These are phyloP conservation scores for Schizothecium vesticola DNA, from an alignment of 495 filamentous ascomycete genomes.

Conservation along the genomic window DNA sequence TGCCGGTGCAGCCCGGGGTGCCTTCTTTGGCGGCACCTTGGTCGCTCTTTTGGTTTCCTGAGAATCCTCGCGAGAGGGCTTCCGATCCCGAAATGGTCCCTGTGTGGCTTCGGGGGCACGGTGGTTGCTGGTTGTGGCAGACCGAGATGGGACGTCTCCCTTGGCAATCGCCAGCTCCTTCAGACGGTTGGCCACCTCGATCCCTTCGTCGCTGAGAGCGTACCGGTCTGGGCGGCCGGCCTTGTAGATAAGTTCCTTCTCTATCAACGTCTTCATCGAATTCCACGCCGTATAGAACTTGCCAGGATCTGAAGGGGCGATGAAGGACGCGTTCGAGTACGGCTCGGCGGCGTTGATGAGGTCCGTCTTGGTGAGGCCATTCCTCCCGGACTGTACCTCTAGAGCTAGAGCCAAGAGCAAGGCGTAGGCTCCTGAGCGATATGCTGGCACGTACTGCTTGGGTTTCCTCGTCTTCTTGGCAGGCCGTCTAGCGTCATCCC, in stretches of 20 bases:
- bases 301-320: slow-evolving; percentile 57
- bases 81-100: background rate
- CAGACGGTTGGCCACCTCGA: slow-evolving; percentile 69
- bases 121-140: background rate
- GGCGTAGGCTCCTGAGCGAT: slow-evolving; percentile 71
- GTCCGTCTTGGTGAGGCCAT: slow-evolving; percentile 61
- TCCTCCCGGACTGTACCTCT: slow-evolving; percentile 48
- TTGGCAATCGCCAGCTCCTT: slow-evolving; percentile 30
- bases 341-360: slow-evolving; percentile 66
- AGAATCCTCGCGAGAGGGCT: background rate
- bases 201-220: slow-evolving; percentile 69
- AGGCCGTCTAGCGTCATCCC: slow-evolving; percentile 34
- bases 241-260: slow-evolving; percentile 72
- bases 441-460: slow-evolving; percentile 65
- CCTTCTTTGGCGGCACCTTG: background rate
- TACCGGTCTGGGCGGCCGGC: slow-evolving; percentile 67
- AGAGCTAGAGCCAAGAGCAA: slow-evolving; percentile 63
- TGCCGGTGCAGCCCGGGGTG: background rate
- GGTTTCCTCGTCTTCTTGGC: slow-evolving; percentile 59
- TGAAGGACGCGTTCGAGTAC: slow-evolving; percentile 71
- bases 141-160: background rate
- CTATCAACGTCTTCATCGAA: slow-evolving; percentile 71
- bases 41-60: background rate
- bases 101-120: background rate
- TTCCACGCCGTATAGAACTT: slow-evolving; percentile 80